phyloP scores from a whole-genome alignment of 1,284 basidiomycete genomes.

The Ustilago crameri region DNA sequence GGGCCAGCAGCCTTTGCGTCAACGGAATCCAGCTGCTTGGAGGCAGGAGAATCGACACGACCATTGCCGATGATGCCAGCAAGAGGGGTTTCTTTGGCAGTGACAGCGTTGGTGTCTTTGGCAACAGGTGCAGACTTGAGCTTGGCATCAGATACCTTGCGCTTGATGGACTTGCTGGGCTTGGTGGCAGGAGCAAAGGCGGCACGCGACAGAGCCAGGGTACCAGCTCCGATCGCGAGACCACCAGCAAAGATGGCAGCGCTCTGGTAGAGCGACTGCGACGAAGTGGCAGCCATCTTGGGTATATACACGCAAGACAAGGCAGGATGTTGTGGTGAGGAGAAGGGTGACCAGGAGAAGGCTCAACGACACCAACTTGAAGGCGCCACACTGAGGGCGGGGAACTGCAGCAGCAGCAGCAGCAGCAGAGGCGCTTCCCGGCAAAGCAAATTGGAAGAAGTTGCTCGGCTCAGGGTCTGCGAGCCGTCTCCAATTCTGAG shows the following conservation, averaged over 20 bases:
- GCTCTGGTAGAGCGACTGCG: constrained; percentile 55
- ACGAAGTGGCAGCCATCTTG: constrained; percentile 48
- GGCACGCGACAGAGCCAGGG: constrained; percentile 55
- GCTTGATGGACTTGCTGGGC: constrained; percentile 56
- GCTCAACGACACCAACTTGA: not conserved
- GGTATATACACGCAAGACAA: constrained; percentile 15
- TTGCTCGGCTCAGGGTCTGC: not conserved
- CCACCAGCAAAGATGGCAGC: constrained; percentile 64
- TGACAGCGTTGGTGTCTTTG: constrained; percentile 21
- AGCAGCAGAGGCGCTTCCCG: not conserved
- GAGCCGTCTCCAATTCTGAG: not conserved
- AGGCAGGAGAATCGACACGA: constrained; percentile 42
- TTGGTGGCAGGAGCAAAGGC: constrained; percentile 59
- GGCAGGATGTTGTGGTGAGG: constrained; percentile 9
- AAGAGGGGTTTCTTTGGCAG: constrained; percentile 27
- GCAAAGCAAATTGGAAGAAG: not conserved
- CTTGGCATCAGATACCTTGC: constrained; percentile 54
- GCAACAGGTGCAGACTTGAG: constrained; percentile 16
- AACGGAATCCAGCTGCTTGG: constrained; percentile 53
- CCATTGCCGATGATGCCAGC: constrained; percentile 28
- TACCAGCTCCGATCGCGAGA: constrained; percentile 62
- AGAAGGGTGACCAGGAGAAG: not conserved
- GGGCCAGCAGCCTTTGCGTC: constrained; percentile 49
- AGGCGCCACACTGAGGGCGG: not conserved
- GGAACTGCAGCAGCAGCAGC: constrained; percentile 4